A percentile compares a stretch with the other conserved stretches of the same genome.
Evolutionary conservation across 805 yeast species (phyloP).

Genomic region (Saturnispora saitoi): DNA sequence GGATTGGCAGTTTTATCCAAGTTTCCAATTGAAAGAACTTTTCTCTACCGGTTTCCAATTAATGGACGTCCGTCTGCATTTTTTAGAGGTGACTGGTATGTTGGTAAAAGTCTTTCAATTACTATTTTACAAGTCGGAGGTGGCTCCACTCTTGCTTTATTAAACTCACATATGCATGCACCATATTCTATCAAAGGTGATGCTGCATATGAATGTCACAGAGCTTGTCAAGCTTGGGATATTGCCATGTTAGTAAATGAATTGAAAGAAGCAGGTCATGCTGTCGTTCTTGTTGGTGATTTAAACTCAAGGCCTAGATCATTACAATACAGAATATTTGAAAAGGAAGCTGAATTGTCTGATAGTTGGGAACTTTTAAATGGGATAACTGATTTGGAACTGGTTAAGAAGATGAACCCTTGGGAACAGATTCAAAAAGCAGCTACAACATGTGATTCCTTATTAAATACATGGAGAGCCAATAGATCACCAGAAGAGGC

Average conservation of each 20-base stretch:
- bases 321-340: constrained; percentile 67
- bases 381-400: constrained; percentile 37
- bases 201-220: constrained; percentile 81
- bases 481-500: constrained; percentile 54
- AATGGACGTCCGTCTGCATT: constrained; percentile 94
- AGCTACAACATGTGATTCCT: constrained; percentile 87
- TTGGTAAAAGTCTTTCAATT: constrained; percentile 82
- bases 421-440: constrained; percentile 58
- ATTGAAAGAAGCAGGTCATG: constrained; percentile 66
- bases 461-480: constrained; percentile 78
- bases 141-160: constrained; percentile 51
- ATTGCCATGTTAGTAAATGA: constrained; percentile 57
- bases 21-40: constrained; percentile 73
- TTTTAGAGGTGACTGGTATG: constrained; percentile 94
- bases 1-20: constrained; percentile 81
- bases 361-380: constrained; percentile 79
- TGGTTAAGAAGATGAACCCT: constrained; percentile 41
- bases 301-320: constrained; percentile 84
- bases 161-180: constrained; percentile 96
- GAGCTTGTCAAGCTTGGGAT: constrained; percentile 97
- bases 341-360: constrained; percentile 53
- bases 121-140: constrained; percentile 52
- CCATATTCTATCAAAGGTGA: constrained; percentile 81
- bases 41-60: constrained; percentile 76
- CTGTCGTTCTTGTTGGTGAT: constrained; percentile 88